Evolutionary conservation across 371 early-diverging fungal genomes (phyloP).

Genomic region (Circinella minor): DNA sequence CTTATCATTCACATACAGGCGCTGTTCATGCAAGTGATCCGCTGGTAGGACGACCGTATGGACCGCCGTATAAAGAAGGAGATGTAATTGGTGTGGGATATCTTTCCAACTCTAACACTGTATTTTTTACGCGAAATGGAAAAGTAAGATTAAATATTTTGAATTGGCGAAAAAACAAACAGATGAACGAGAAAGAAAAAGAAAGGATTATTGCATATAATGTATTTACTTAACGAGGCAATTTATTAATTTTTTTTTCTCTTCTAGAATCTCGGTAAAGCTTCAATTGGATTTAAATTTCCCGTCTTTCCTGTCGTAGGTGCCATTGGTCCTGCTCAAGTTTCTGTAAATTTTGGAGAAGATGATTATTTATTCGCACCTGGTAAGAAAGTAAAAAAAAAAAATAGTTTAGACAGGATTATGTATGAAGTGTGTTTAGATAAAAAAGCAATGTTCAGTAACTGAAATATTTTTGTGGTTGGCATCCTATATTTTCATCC

Average conservation of each 20-base stretch:
- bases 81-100: constrained; percentile 78
- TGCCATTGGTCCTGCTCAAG: constrained; percentile 56
- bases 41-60: constrained; percentile 61
- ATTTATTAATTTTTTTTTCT: too few species aligned
- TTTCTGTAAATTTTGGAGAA: constrained; percentile 61
- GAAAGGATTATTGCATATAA: not conserved
- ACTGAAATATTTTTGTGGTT: too few species aligned
- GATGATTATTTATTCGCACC: constrained; percentile 30
- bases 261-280: constrained; percentile 50
- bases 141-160: constrained; percentile 23
- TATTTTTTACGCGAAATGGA: constrained; percentile 80
- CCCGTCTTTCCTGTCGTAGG: constrained; percentile 59
- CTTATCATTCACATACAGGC: constrained; percentile 66
- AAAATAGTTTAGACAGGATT: too few species aligned
- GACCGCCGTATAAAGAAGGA: constrained; percentile 63
- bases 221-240: too few species aligned
- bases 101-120: constrained; percentile 63
- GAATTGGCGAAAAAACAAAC: too few species aligned
- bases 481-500: constrained; percentile 4
- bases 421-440: too few species aligned
- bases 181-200: too few species aligned
- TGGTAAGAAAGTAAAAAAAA: constrained; percentile 11
- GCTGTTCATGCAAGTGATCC: constrained; percentile 64
- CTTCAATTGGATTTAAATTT: constrained; percentile 52
- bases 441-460: too few species aligned